These are phyloP conservation scores for Trebouxia sp. DNA, from an alignment of 139 green algal genomes.

Conservation along the genomic window DNA sequence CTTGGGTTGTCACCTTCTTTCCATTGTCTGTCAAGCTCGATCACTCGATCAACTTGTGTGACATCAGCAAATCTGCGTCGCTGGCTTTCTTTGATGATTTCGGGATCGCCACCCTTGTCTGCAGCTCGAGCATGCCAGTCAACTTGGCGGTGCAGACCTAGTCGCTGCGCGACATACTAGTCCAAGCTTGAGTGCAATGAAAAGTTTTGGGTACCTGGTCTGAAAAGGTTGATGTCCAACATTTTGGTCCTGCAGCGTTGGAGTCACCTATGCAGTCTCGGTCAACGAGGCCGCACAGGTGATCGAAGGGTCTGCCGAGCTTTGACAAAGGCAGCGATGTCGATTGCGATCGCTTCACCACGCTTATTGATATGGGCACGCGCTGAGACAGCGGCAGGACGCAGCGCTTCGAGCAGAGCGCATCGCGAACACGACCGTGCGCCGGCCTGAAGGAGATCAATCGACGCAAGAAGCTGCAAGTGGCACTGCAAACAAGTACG, in stretches of 20 bases:
- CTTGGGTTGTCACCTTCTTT: slow-evolving; percentile 62
- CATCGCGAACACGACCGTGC: not conserved
- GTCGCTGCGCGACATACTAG: too few relatives aligned
- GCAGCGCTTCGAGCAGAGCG: too few relatives aligned
- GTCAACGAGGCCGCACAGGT: not conserved
- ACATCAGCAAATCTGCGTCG: slow-evolving; percentile 82
- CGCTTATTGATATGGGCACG: too few relatives aligned
- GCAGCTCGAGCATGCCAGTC: not conserved
- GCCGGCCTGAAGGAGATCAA: slow-evolving; percentile 11
- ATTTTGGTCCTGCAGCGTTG: slow-evolving; percentile 50
- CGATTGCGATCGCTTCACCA: too few relatives aligned
- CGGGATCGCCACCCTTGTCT: slow-evolving; percentile 96
- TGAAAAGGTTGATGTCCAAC: slow-evolving; percentile 97
- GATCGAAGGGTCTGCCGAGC: too few relatives aligned
- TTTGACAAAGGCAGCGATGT: too few relatives aligned
- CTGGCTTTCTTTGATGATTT: slow-evolving; percentile 93
- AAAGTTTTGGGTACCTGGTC: slow-evolving; percentile 63
- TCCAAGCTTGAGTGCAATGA: too few relatives aligned
- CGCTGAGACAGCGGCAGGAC: too few relatives aligned
- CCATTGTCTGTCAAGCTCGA: slow-evolving; percentile 91
- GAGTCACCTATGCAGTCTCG: not conserved
- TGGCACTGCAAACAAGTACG: too few relatives aligned
- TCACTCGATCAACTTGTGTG: slow-evolving; percentile 87
- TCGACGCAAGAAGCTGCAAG: not conserved
- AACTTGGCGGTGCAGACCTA: too few relatives aligned